These are phyloP conservation scores for Stachybotrys chlorohalonatus DNA, from an alignment of 2,329 filamentous ascomycete genomes.

Conservation along the genomic window DNA sequence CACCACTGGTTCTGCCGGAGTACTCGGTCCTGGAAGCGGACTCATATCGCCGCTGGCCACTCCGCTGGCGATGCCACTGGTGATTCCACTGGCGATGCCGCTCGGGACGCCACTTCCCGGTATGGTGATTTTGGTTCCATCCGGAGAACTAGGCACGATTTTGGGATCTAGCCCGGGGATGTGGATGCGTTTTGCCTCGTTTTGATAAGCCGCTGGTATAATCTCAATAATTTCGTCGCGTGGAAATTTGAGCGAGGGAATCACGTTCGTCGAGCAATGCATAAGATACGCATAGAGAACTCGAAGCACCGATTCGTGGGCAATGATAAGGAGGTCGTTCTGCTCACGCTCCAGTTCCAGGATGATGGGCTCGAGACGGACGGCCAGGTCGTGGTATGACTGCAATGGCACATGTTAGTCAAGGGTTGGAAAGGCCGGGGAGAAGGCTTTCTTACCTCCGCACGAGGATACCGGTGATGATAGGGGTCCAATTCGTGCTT, in stretches of 20 bases:
- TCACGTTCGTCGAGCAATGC: conserved; percentile 94
- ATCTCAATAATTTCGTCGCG: conserved; percentile 98
- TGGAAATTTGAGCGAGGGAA: conserved; percentile 86
- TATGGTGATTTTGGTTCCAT: conserved; percentile 73
- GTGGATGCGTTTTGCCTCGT: conserved; percentile 82
- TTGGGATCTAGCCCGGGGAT: conserved; percentile 61
- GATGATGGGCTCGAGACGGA: conserved; percentile 94
- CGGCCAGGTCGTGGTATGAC: conserved; percentile 98
- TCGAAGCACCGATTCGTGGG: conserved; percentile 93
- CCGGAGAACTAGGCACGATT: conserved; percentile 68
- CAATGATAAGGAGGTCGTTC: conserved; percentile 95
- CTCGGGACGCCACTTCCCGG: conserved; percentile 27
- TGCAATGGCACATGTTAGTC: conserved; percentile 23
- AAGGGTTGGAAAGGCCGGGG: neutral
- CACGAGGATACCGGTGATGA: conserved; percentile 89
- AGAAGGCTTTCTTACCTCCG: conserved; percentile 54
- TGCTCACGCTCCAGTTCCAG: conserved; percentile 94
- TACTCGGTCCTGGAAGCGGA: conserved; percentile 38
- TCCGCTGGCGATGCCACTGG: conserved; percentile 12
- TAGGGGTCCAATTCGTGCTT: conserved; percentile 95
- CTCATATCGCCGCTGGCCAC: conserved; percentile 26
- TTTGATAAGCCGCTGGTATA: conserved; percentile 94
- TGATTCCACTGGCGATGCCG: conserved; percentile 15
- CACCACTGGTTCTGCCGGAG: conserved; percentile 29
- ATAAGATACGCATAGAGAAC: conserved; percentile 97